Percentiles rank a stretch among this genome's conserved stretches.
Evolutionary conservation across 345 rosid genomes (phyloP).

Genomic region (Pistacia integerrima): DNA sequence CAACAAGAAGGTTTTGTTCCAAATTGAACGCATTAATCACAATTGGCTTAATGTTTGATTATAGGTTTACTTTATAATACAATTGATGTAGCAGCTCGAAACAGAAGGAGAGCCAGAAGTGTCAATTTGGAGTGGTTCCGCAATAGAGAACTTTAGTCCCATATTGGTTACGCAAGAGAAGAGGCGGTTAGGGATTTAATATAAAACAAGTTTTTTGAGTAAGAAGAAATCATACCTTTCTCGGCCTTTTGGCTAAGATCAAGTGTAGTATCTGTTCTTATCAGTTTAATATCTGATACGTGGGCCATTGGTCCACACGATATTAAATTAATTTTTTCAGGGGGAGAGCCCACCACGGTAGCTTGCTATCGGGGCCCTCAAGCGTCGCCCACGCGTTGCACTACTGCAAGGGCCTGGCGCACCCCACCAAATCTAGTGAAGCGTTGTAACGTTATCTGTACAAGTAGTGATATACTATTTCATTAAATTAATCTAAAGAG

Average conservation of each 20-base stretch:
- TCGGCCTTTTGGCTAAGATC: conserved; percentile 78
- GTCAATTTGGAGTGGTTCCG: not conserved
- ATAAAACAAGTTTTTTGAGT: not conserved
- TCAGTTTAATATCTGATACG: conserved; percentile 65
- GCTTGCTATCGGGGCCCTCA: conserved; percentile 1
- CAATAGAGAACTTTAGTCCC: not conserved
- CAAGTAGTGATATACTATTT: no score
- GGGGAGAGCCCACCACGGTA: conserved; percentile 18
- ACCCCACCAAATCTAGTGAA: not conserved
- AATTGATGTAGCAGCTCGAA: not conserved
- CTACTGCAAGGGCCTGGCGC: not conserved
- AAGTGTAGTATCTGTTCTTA: conserved; percentile 68
- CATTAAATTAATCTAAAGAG: no score
- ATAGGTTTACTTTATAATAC: no score
- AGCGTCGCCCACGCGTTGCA: not conserved
- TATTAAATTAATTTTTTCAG: conserved; percentile 38
- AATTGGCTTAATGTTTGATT: no score
- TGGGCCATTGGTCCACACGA: conserved; percentile 41
- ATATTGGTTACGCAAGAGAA: not conserved
- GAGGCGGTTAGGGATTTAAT: not conserved
- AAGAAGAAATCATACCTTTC: conserved; percentile 41
- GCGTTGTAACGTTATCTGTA: no score
- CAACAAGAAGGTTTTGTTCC: no score
- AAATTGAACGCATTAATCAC: no score
- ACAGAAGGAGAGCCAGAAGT: not conserved